Evolutionary conservation across 2,329 filamentous ascomycete species (phyloP), one percentile per base, ranked within the genome.

Genomic region (Myriosclerotinia scirpicola): DNA sequence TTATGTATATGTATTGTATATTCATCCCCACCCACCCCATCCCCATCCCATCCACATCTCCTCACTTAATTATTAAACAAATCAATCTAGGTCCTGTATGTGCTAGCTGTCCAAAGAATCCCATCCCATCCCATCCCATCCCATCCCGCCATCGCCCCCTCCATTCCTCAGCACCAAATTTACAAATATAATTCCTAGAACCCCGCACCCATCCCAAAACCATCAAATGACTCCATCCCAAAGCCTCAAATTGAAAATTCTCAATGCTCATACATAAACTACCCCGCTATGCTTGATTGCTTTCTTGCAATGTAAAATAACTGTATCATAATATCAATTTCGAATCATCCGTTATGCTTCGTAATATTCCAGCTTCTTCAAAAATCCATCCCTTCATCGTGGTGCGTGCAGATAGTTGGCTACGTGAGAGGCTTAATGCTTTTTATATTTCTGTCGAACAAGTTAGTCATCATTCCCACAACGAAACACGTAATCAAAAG

Each of bases 361-460:
- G 8, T 26, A 48, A 14, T 26, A n/a, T 12, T 22, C 8, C 22
- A 7, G 22, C 26, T 52, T 8, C 46, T 20, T 22, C 20, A 38
- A 2, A 40, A 12, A 50, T 50, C 50, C 36, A 17, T 5, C 0
- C 56, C 12, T n/a, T 48, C 20, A 46, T 30, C 12, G 12, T 14
- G 5, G 22, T 52, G 12, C 5, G 15, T 30, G 7, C 12, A 26
- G 14, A 15, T 61, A 14, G 38, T 20, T 20, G 14, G 58, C n/a
- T 38, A 52, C n/a, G 44, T 3, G 30, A 26, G 11, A 38, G 17
- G 8, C 36, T 75, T 69, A 76, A 72, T 76, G 71, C 66, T 72
- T 75, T 67, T 77, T 77, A 67, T 77, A 77, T 77, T 77, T 77
- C 76, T 77, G 63, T n/a, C 20, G 0, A 62, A 4, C 2, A 26